Conservation (phyloP, 2,329 filamentous ascomycete genomes). For the Fusarium oligoseptatum region DNA sequence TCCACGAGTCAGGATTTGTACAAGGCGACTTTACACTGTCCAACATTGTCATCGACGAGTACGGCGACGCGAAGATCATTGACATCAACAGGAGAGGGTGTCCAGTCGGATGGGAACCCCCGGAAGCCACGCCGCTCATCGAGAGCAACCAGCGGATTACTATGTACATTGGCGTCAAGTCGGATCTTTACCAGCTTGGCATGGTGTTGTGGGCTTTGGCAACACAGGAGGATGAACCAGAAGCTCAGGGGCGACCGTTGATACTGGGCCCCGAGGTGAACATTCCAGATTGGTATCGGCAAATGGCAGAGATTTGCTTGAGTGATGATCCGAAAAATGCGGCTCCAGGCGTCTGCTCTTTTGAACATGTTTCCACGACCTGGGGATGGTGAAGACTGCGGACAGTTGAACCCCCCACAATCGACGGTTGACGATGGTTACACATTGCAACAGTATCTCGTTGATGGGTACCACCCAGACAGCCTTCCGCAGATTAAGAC, state of each 20-base stretch:
- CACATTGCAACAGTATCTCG: constrained; percentile 55
- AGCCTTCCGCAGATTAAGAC: constrained; percentile 55
- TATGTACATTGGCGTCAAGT: constrained; percentile 99
- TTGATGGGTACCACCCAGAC: constrained; percentile 52
- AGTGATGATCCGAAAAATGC: constrained; percentile 79
- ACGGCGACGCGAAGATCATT: constrained; percentile 93
- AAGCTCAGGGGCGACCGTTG: constrained; percentile 80
- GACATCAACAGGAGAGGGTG: constrained; percentile 98
- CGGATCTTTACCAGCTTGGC: constrained; percentile 93
- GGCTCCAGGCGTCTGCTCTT: constrained; percentile 80
- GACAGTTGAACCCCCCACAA: constrained; percentile 46
- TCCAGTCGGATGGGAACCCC: constrained; percentile 96
- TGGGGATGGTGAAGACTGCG: constrained; percentile 25
- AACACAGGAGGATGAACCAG: constrained; percentile 89
- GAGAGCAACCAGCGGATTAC: constrained; percentile 90
- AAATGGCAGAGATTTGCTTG: constrained; percentile 82
- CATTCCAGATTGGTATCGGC: constrained; percentile 84
- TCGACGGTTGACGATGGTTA: constrained; percentile 58
- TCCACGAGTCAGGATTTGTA: constrained; percentile 96
- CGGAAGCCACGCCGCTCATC: constrained; percentile 87
- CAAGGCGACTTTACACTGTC: constrained; percentile 98
- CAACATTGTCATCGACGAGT: constrained; percentile 91
- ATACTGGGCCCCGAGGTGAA: constrained; percentile 68
- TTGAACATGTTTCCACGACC: constrained; percentile 74
- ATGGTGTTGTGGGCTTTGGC: constrained; percentile 98